Percentiles rank a stretch among this genome's conserved stretches.
Conservation (phyloP, 495 filamentous ascomycete genomes). For the Polyplosphaeria fusca region DNA sequence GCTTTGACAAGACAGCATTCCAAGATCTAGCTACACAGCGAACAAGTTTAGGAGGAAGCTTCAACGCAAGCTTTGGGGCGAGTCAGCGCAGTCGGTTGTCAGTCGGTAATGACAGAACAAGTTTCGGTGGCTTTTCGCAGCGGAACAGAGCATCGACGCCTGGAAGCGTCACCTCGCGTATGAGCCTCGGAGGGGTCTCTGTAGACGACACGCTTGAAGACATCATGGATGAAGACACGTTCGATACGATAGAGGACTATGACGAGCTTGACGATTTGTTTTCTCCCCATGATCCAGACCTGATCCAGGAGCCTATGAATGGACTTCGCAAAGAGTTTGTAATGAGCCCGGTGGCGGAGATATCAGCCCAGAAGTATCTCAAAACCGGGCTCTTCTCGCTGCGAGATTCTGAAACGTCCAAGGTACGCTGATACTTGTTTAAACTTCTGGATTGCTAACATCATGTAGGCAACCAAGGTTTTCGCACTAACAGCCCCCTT, state of each 20-base stretch:
- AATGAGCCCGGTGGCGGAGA: constrained; percentile 27
- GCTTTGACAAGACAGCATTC: constrained; percentile 71
- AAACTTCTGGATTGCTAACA: neutral
- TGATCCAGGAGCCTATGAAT: constrained; percentile 25
- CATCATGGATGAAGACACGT: constrained; percentile 34
- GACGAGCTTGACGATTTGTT: constrained; percentile 34
- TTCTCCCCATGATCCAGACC: constrained; percentile 10
- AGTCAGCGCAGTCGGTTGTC: constrained; percentile 61
- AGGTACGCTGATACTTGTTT: constrained; percentile 10
- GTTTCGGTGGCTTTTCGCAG: constrained; percentile 37
- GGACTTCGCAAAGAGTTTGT: constrained; percentile 34
- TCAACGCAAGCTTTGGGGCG: constrained; percentile 42
- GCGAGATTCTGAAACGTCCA: neutral
- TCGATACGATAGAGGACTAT: constrained; percentile 34
- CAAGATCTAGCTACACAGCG: constrained; percentile 60
- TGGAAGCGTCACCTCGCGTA: constrained; percentile 35
- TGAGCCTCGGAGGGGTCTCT: constrained; percentile 32
- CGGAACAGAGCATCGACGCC: constrained; percentile 38
- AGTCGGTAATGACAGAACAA: constrained; percentile 58
- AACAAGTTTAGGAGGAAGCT: constrained; percentile 44
- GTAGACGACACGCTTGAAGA: constrained; percentile 32
- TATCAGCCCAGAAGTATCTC: constrained; percentile 13
- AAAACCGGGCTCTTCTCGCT: constrained; percentile 3
- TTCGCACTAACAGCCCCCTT: constrained; percentile 22
- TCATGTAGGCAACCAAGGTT: constrained; percentile 4